These are phyloP conservation scores for Epichloe festucae DNA, from an alignment of 2,329 filamentous ascomycete species.

Conservation along the genomic window DNA sequence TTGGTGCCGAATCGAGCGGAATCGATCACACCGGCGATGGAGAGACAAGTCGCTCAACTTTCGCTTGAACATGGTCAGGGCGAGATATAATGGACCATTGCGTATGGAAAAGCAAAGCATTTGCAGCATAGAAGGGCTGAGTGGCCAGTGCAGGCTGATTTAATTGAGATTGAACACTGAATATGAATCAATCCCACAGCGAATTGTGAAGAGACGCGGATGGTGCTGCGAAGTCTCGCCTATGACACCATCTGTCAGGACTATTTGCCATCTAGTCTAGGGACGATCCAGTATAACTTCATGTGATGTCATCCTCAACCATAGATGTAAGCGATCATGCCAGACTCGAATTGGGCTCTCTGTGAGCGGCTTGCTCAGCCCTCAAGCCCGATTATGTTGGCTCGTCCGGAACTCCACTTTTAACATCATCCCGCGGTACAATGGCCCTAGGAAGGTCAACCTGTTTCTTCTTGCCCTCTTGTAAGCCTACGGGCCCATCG, in stretches of 20 bases:
- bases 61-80: slow-evolving; percentile 4
- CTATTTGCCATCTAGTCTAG: not conserved
- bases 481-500: not conserved
- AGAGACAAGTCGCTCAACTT: slow-evolving; percentile 24
- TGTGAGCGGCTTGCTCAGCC: not conserved
- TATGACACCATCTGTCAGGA: not conserved
- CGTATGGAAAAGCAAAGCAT: too few relatives aligned
- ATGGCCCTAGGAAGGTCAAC: not conserved
- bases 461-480: not conserved
- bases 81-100: not conserved
- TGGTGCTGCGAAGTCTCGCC: not conserved
- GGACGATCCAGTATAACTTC: not conserved
- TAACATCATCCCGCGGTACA: not conserved
- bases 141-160: not conserved
- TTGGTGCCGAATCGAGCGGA: slow-evolving; percentile 21
- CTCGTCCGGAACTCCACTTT: not conserved
- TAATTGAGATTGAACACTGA: not conserved
- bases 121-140: too few relatives aligned
- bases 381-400: not conserved
- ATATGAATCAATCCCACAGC: not conserved
- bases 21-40: slow-evolving; percentile 20
- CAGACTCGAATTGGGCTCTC: not conserved
- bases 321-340: not conserved
- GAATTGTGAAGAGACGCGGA: not conserved
- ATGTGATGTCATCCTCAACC: not conserved